phyloP scores from a whole-genome alignment of 176 grass and related monocot species.

The Chrysopogon serrulatus region DNA sequence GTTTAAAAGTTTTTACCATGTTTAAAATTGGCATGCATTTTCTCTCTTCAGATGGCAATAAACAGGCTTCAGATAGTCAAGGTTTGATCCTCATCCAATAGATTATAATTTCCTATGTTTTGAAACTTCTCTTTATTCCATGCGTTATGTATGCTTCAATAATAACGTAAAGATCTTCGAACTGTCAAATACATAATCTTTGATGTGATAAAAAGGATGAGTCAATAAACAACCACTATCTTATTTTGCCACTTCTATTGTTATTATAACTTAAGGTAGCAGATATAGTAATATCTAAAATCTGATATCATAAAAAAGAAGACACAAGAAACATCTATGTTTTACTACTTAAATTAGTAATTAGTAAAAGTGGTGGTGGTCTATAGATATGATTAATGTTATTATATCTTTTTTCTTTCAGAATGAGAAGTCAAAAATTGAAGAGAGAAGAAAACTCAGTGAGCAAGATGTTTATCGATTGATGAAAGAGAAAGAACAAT shows the following conservation, averaged over 20 bases:
- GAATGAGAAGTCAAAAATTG: constrained; percentile 65
- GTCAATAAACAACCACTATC: not conserved
- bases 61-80: constrained; percentile 53
- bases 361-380: not conserved
- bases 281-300: not conserved
- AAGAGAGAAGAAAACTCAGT: constrained; percentile 56
- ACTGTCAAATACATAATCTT: not conserved
- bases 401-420: constrained; percentile 21
- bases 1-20: not conserved
- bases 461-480: constrained; percentile 53
- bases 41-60: constrained; percentile 51
- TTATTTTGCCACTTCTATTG: not conserved
- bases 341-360: not conserved
- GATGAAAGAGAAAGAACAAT: constrained; percentile 60
- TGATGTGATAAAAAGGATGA: not conserved
- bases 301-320: not conserved
- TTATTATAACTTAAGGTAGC: not conserved
- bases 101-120: not conserved
- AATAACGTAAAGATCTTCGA: not conserved
- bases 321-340: not conserved
- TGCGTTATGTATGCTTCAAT: constrained; percentile 7
- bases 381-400: constrained; percentile 6
- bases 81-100: constrained; percentile 35
- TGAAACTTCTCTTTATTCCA: not conserved
- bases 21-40: constrained; percentile 30